A percentile compares a stretch with the other conserved stretches of the same genome.
Evolutionary conservation across 768 basidiomycete genomes (phyloP).

Genomic region (Cystoderma amianthinum): DNA sequence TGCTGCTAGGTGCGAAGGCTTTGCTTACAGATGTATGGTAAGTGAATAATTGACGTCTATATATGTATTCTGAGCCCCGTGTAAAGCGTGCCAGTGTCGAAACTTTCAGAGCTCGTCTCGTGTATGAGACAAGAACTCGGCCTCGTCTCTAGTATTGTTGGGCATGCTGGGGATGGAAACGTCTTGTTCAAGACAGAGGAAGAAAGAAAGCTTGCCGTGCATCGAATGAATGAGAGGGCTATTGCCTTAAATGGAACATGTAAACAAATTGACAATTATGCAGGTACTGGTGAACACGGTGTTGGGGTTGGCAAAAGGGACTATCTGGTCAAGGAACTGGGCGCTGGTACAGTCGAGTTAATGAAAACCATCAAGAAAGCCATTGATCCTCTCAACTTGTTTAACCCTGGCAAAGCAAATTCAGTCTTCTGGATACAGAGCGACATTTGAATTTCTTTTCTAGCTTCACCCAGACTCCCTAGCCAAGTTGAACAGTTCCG

Average conservation of each 20-base stretch:
- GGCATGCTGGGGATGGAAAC: conserved; percentile 70
- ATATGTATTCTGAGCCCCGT: background rate
- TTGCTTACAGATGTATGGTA: conserved; percentile 80
- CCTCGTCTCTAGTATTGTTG: conserved; percentile 57
- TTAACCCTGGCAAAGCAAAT: conserved; percentile 90
- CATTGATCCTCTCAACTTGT: conserved; percentile 67
- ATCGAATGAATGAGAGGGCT: conserved; percentile 60
- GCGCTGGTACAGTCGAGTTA: conserved; percentile 71
- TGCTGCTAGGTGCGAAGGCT: conserved; percentile 47
- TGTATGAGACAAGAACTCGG: conserved; percentile 75
- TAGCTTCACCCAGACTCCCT: too few species aligned
- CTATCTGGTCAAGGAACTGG: conserved; percentile 78
- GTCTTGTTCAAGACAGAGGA: conserved; percentile 58
- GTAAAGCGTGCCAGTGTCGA: conserved; percentile 53
- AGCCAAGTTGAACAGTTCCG: too few species aligned
- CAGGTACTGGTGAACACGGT: conserved; percentile 80
- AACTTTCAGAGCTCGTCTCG: conserved; percentile 53
- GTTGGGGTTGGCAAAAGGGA: conserved; percentile 82
- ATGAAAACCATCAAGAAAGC: conserved; percentile 79
- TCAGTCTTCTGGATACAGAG: too few species aligned
- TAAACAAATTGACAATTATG: conserved; percentile 13
- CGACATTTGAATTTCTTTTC: too few species aligned
- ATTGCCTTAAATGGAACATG: conserved; percentile 75
- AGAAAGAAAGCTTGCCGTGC: conserved; percentile 41
- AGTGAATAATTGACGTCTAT: conserved; percentile 7